phyloP scores from a whole-genome alignment of 169 alveolate genomes.

The Perkinsus olseni region DNA sequence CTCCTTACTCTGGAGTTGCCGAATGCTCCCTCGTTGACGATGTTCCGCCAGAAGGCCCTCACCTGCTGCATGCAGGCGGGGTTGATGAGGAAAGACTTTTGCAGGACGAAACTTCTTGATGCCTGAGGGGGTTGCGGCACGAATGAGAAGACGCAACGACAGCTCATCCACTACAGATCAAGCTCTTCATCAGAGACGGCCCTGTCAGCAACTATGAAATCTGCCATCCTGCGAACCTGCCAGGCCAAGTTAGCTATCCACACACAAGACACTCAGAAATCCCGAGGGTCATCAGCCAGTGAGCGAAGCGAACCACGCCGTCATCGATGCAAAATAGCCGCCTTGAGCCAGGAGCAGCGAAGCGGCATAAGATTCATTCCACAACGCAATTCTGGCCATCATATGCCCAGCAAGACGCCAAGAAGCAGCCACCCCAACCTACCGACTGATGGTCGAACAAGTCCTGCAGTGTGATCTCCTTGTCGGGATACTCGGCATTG shows the following conservation, averaged over 20 bases:
- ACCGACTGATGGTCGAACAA: neutral
- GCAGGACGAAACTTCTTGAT: neutral
- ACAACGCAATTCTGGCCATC: too few relatives aligned
- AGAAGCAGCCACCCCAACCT: neutral
- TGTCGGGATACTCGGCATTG: neutral
- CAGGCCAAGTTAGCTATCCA: neutral
- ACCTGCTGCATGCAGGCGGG: neutral
- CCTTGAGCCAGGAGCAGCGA: too few relatives aligned
- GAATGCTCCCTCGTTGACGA: neutral
- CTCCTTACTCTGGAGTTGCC: neutral
- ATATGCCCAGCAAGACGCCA: too few relatives aligned
- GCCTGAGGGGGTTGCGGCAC: neutral
- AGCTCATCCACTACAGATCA: neutral
- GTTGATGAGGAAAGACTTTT: neutral
- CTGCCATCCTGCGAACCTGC: neutral
- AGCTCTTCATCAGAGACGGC: neutral
- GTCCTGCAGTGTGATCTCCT: neutral
- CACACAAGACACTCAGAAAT: neutral
- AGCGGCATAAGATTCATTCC: too few relatives aligned
- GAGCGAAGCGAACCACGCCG: too few relatives aligned
- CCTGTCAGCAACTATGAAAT: neutral
- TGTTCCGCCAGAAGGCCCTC: neutral
- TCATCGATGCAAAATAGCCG: too few relatives aligned
- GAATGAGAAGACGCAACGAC: too few relatives aligned
- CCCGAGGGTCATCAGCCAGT: too few relatives aligned